phyloP scores from a whole-genome alignment of 441 rosid species.

The Kokia cookei region DNA sequence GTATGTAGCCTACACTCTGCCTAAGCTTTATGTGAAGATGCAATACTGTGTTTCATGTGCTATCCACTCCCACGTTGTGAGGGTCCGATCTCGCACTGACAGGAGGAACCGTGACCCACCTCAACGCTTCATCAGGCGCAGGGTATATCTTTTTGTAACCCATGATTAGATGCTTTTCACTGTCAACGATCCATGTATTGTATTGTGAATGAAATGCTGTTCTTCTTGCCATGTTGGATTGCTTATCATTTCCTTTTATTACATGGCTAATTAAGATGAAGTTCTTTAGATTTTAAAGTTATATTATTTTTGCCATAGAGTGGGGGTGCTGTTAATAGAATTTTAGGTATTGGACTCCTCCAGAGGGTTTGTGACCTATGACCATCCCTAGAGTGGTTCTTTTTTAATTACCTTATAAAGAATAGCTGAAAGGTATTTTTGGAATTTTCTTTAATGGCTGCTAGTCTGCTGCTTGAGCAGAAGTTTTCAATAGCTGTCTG shows the following conservation, averaged over 20 bases:
- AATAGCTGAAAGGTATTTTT: neutral
- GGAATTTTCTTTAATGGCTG: neutral
- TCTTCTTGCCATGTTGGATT: neutral
- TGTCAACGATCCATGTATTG: neutral
- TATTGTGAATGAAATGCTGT: neutral
- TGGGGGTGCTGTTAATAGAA: neutral
- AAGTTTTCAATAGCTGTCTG: neutral
- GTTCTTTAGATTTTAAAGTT: neutral
- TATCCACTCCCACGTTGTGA: constrained; percentile 86
- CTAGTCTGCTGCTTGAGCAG: neutral
- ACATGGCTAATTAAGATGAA: neutral
- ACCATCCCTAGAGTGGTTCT: neutral
- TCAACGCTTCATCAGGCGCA: constrained; percentile 76
- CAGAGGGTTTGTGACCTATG: neutral
- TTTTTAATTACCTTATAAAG: neutral
- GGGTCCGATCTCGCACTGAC: constrained; percentile 74
- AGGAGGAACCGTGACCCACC: constrained; percentile 89
- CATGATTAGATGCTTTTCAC: neutral
- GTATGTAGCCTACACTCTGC: constrained; percentile 63
- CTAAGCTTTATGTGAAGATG: constrained; percentile 83
- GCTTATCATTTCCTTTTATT: neutral
- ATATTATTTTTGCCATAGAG: neutral
- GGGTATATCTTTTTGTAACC: constrained; percentile 34
- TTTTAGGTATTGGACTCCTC: neutral
- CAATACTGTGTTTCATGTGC: constrained; percentile 91